phyloP scores from a whole-genome alignment of 169 alveolate genomes.

The Hepatocystis sp. region DNA sequence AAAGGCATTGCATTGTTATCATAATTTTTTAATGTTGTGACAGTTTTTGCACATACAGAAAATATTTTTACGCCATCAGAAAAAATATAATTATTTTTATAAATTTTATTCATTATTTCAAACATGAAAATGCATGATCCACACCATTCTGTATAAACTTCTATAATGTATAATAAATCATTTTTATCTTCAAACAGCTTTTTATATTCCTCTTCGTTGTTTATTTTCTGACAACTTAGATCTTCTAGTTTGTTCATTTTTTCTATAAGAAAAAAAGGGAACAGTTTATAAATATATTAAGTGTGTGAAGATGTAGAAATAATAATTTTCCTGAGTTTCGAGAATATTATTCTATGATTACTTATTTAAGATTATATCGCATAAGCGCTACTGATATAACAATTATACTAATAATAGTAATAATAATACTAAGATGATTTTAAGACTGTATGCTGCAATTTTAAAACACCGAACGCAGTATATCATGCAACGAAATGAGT shows the following conservation, averaged over 20 bases:
- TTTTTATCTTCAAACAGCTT: constrained; percentile 49
- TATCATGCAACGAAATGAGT: too few relatives aligned
- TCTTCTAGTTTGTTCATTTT: constrained; percentile 69
- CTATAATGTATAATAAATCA: constrained; percentile 73
- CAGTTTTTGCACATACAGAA: constrained; percentile 66
- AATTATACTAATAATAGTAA: too few relatives aligned
- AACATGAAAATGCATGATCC: constrained; percentile 73
- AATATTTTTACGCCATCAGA: constrained; percentile 58
- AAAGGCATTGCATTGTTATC: constrained; percentile 74
- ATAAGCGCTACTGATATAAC: too few relatives aligned
- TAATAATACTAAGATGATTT: too few relatives aligned
- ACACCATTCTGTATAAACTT: constrained; percentile 71
- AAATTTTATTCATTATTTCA: constrained; percentile 70
- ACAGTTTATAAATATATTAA: not conserved
- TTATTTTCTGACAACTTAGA: constrained; percentile 41
- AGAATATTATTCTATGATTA: too few relatives aligned
- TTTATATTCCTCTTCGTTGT: constrained; percentile 70
- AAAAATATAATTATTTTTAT: constrained; percentile 43
- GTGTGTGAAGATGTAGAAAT: not conserved
- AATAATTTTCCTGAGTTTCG: too few relatives aligned
- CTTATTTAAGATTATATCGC: too few relatives aligned
- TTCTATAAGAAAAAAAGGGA: not conserved
- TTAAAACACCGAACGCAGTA: too few relatives aligned
- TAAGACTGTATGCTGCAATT: too few relatives aligned
- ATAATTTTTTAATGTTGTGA: constrained; percentile 61